These are phyloP conservation scores for Periconia digitata DNA, from an alignment of 2,329 filamentous ascomycete species.

Conservation along the genomic window DNA sequence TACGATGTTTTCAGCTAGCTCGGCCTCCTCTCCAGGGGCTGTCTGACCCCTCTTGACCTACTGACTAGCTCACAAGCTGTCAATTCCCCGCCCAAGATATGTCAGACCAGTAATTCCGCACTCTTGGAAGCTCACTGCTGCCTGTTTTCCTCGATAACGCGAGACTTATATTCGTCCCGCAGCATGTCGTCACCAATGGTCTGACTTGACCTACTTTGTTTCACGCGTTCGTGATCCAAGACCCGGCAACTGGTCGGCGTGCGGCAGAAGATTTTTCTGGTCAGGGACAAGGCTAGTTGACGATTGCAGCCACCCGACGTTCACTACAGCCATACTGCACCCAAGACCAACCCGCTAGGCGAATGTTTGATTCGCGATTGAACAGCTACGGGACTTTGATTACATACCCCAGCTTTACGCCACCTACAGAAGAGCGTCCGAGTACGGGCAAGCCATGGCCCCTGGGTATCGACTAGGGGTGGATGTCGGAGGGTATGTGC, in stretches of 20 bases:
- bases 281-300: not conserved
- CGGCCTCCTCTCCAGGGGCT: not conserved
- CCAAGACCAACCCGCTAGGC: no score
- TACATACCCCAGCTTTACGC: not conserved
- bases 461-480: conserved; percentile 36
- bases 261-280: not conserved
- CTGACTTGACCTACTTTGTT: not conserved
- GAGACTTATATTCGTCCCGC: not conserved
- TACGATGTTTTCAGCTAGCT: not conserved
- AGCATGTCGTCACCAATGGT: not conserved
- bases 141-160: not conserved
- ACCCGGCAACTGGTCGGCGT: not conserved
- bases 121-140: not conserved
- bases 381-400: no score
- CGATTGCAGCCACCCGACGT: not conserved
- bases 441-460: conserved; percentile 14
- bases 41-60: not conserved
- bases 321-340: not conserved
- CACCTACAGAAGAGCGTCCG: not conserved
- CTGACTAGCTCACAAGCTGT: not conserved
- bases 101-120: not conserved
- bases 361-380: no score
- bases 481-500: conserved; percentile 37
- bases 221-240: not conserved
- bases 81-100: not conserved